phyloP scores from a whole-genome alignment of 768 basidiomycete species.

The Podaxis rugospora region DNA sequence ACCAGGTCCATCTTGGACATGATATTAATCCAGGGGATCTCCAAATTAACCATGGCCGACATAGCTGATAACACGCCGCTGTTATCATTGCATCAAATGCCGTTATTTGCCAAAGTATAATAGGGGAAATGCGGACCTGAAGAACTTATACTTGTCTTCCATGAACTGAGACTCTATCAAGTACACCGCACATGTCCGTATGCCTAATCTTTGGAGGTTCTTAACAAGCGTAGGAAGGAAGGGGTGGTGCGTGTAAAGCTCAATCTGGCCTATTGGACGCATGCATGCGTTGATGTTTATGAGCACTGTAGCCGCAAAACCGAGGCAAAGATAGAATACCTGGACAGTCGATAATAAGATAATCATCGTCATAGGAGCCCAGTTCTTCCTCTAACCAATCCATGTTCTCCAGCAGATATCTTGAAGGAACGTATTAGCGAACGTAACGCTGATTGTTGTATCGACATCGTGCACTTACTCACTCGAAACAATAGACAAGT shows the following conservation, averaged over 20 bases:
- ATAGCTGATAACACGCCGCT: conserved; percentile 96
- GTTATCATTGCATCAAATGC: conserved; percentile 10
- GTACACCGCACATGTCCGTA: conserved; percentile 86
- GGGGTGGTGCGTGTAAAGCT: conserved; percentile 97
- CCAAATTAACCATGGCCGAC: conserved; percentile 98
- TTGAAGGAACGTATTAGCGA: conserved; percentile 25
- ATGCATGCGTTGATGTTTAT: background rate
- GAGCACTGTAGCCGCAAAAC: background rate
- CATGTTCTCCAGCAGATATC: conserved; percentile 94
- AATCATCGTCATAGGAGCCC: conserved; percentile 93
- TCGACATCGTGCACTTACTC: conserved; percentile 50
- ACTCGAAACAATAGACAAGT: conserved; percentile 99
- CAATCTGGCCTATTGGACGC: conserved; percentile 76
- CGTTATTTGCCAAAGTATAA: background rate
- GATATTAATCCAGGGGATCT: conserved; percentile 94
- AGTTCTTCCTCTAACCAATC: conserved; percentile 98
- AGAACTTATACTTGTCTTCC: conserved; percentile 99
- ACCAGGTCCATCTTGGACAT: conserved; percentile 99
- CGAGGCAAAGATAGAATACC: conserved; percentile 36
- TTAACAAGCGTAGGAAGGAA: conserved; percentile 90
- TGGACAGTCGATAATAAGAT: conserved; percentile 89
- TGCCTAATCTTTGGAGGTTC: conserved; percentile 67
- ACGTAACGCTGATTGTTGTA: background rate
- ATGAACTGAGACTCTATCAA: conserved; percentile 98
- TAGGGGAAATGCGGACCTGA: conserved; percentile 48